Evolutionary conservation across 495 filamentous ascomycete genomes (phyloP).

Genomic region (Talaromyces trachyspermus): DNA sequence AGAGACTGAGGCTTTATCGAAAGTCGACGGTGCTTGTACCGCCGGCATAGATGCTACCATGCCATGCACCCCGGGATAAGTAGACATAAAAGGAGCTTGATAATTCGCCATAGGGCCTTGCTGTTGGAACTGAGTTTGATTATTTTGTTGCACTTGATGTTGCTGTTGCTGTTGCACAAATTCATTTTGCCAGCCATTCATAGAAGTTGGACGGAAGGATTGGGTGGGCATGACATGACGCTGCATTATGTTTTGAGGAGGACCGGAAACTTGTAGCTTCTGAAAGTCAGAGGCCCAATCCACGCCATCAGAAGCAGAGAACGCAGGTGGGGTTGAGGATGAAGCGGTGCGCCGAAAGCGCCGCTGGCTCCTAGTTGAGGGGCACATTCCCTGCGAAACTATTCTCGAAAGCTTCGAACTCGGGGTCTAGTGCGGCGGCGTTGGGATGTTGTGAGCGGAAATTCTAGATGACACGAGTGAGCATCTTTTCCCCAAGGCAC

Average conservation of each 20-base stretch:
- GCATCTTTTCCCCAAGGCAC: conserved; percentile 6
- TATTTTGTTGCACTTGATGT: conserved; percentile 16
- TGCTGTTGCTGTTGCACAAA: conserved; percentile 41
- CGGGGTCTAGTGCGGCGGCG: conserved; percentile 52
- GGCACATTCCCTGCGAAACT: conserved; percentile 25
- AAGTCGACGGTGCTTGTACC: conserved; percentile 14
- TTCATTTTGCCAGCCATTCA: conserved; percentile 48
- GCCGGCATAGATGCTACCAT: conserved; percentile 14
- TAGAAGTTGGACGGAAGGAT: conserved; percentile 18
- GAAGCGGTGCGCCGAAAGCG: conserved; percentile 17
- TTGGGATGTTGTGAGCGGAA: conserved; percentile 54
- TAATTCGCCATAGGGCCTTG: conserved; percentile 10
- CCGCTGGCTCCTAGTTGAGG: conserved; percentile 25
- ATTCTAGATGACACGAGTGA: conserved; percentile 35
- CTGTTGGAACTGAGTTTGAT: conserved; percentile 14
- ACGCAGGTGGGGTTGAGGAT: conserved; percentile 12
- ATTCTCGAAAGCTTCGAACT: conserved; percentile 67
- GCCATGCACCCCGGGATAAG: conserved; percentile 20
- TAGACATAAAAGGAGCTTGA: conserved; percentile 27
- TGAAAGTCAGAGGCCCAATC: conserved; percentile 47
- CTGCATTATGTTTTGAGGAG: conserved; percentile 26
- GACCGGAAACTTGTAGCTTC: conserved; percentile 35
- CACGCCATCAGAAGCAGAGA: conserved; percentile 12
- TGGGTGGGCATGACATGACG: conserved; percentile 23
- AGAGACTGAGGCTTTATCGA: conserved; percentile 16